These are phyloP conservation scores for Colletotrichum sp. DNA, from an alignment of 2,329 filamentous ascomycete genomes.

Conservation along the genomic window DNA sequence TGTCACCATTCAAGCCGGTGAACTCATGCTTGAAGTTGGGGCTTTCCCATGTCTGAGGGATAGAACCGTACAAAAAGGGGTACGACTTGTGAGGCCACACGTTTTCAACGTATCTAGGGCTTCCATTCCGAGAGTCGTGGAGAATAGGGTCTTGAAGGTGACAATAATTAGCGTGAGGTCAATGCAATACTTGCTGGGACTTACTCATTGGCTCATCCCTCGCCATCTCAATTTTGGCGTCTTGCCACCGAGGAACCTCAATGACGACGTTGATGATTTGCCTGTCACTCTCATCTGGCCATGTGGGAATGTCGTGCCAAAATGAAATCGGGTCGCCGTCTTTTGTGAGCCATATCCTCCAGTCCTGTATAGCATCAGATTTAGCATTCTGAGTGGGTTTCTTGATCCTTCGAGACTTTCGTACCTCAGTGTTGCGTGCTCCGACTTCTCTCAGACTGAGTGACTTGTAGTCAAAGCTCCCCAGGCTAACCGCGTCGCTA, in stretches of 20 bases:
- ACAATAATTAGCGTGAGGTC: rapidly evolving
- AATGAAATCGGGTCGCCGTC: constrained; percentile 43
- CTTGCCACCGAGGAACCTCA: constrained; percentile 46
- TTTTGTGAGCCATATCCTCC: constrained; percentile 44
- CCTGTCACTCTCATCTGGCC: constrained; percentile 36
- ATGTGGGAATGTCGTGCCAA: constrained; percentile 47
- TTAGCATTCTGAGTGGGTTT: rapidly evolving
- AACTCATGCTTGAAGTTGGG: constrained; percentile 43
- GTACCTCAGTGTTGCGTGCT: constrained; percentile 40
- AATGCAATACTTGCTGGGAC: not conserved
- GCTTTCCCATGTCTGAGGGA: constrained; percentile 50
- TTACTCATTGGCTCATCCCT: constrained; percentile 43
- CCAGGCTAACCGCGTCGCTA: not conserved
- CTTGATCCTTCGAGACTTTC: not conserved
- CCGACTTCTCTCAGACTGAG: constrained; percentile 35
- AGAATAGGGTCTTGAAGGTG: constrained; percentile 39
- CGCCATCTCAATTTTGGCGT: constrained; percentile 43
- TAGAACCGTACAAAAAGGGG: constrained; percentile 47
- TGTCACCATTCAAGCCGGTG: constrained; percentile 41
- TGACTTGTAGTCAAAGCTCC: not conserved
- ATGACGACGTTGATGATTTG: constrained; percentile 42
- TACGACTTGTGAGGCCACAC: constrained; percentile 49
- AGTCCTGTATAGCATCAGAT: constrained; percentile 30
- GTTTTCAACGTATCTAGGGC: constrained; percentile 42
- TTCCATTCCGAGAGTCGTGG: constrained; percentile 41